phyloP scores from a whole-genome alignment of 257 asterid species.

The Rehmannia glutinosa region DNA sequence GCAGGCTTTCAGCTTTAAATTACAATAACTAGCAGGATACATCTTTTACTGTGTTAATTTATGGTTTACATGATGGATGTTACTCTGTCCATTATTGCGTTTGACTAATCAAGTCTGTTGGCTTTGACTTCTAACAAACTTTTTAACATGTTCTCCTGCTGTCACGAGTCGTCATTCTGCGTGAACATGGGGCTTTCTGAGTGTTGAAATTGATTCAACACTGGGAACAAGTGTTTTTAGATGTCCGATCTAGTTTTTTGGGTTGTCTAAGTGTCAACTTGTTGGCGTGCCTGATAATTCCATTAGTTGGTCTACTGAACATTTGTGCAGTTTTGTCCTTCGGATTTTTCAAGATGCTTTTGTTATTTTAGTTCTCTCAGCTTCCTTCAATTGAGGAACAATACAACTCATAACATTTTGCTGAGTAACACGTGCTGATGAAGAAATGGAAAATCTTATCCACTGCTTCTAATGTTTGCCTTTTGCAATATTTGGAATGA shows the following conservation, averaged over 20 bases:
- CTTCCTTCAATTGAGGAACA: background rate
- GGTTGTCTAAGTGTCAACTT: background rate
- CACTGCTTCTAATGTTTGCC: background rate
- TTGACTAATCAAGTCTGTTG: background rate
- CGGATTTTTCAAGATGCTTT: background rate
- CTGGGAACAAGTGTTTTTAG: background rate
- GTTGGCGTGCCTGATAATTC: background rate
- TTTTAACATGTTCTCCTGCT: conserved; percentile 9
- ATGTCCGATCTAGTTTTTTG: background rate
- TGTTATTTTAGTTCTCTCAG: conserved; percentile 3
- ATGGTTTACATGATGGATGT: background rate
- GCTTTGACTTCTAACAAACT: background rate
- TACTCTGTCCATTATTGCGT: background rate
- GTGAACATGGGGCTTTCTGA: background rate
- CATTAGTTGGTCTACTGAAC: background rate
- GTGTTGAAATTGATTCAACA: background rate
- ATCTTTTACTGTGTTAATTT: background rate
- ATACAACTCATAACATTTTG: background rate
- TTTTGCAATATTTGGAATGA: conserved; percentile 23
- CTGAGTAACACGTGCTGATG: background rate
- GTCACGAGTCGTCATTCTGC: background rate
- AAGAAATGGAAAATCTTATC: background rate
- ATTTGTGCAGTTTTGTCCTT: background rate
- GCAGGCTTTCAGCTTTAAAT: background rate
- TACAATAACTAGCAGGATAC: background rate